Conservation (phyloP, 306 rosid genomes). For the Fagus crenata region DNA sequence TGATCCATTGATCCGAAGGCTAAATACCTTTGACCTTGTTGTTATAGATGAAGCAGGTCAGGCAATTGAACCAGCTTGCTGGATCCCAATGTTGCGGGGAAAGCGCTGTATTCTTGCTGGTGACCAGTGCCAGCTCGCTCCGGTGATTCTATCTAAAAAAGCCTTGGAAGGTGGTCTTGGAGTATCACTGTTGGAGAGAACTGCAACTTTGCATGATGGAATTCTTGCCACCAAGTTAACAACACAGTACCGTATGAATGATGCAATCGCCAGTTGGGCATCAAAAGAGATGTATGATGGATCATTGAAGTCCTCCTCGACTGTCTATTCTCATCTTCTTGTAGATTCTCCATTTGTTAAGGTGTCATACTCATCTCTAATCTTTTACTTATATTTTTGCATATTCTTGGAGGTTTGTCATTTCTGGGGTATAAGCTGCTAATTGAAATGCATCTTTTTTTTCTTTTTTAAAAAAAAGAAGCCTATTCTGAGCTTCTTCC, state of each 20-base stretch:
- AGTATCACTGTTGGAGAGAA: constrained; percentile 72
- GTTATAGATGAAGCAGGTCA: constrained; percentile 85
- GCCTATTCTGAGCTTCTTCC: background rate
- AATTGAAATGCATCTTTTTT: constrained; percentile 13
- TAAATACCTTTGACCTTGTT: constrained; percentile 69
- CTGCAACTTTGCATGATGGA: constrained; percentile 68
- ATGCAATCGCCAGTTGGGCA: constrained; percentile 86
- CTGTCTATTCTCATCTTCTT: constrained; percentile 74
- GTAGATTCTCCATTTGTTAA: constrained; percentile 76
- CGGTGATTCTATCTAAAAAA: constrained; percentile 75
- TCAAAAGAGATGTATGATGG: constrained; percentile 90
- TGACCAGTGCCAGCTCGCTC: constrained; percentile 85
- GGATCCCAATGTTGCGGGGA: constrained; percentile 78
- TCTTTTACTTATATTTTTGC: constrained; percentile 19
- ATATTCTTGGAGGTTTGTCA: constrained; percentile 2
- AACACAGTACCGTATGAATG: constrained; percentile 72
- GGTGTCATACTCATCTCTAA: constrained; percentile 44
- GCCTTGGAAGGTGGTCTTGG: constrained; percentile 85
- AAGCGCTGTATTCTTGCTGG: constrained; percentile 85
- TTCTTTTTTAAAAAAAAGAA: background rate
- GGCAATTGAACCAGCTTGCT: constrained; percentile 89
- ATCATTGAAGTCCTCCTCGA: constrained; percentile 55
- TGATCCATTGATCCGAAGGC: constrained; percentile 65
- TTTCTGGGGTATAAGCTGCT: constrained; percentile 23
- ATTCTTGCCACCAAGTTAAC: constrained; percentile 61